A percentile compares a stretch with the other conserved stretches of the same genome.
Conservation (phyloP, 2,329 filamentous ascomycete species). For the Huntiella abstrusa region DNA sequence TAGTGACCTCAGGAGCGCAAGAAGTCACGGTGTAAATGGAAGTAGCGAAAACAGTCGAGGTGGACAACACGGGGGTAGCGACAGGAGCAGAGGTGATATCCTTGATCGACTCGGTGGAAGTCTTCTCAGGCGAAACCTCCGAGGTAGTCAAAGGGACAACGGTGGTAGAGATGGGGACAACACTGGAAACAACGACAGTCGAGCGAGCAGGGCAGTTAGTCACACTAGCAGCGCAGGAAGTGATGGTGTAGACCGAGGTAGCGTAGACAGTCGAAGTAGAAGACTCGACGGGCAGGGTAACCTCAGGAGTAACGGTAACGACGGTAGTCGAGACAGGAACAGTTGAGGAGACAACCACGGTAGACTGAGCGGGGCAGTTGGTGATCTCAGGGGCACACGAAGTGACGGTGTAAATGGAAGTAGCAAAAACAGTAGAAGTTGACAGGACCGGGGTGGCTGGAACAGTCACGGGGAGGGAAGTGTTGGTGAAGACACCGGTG, state of each 20-base stretch:
- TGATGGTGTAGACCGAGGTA: slow-evolving; percentile 32
- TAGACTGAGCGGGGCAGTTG: slow-evolving; percentile 16
- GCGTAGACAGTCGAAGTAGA: slow-evolving; percentile 22
- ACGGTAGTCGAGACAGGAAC: slow-evolving; percentile 11
- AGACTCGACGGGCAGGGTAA: neutral
- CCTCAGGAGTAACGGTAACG: neutral
- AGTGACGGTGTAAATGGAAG: slow-evolving; percentile 15
- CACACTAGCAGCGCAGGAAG: slow-evolving; percentile 29
- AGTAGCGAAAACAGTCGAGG: slow-evolving; percentile 17
- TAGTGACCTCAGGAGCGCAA: slow-evolving; percentile 16
- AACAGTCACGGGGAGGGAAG: neutral
- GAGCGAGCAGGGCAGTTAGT: slow-evolving; percentile 20
- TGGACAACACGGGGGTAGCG: slow-evolving; percentile 11
- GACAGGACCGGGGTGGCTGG: neutral
- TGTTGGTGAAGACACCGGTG: neutral
- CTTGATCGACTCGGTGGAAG: neutral
- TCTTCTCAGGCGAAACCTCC: neutral
- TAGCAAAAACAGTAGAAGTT: neutral
- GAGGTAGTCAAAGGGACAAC: neutral
- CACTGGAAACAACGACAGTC: slow-evolving; percentile 15
- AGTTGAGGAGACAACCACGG: neutral
- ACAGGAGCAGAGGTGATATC: neutral
- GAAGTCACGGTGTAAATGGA: slow-evolving; percentile 18
- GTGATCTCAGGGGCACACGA: slow-evolving; percentile 17
- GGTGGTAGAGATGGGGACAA: neutral